Evolutionary conservation across 352 stramenopile species (phyloP).

Genomic region (Phytopythium aichiense): DNA sequence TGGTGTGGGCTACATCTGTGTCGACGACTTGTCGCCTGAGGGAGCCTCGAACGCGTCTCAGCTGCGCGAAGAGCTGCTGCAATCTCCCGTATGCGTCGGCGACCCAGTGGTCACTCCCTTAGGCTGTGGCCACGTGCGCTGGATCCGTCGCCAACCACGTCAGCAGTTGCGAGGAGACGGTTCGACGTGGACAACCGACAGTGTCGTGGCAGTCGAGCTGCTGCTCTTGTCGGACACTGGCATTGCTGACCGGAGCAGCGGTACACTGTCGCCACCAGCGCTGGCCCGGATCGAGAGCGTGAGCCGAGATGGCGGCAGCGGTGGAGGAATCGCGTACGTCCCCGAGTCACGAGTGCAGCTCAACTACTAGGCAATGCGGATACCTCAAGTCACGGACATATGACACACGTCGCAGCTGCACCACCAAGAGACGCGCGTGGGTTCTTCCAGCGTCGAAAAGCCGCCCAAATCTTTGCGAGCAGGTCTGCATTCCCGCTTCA

Average conservation of each 20-base stretch:
- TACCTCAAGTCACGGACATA: background rate
- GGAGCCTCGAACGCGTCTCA: slow-evolving; percentile 29
- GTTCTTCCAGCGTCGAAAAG: background rate
- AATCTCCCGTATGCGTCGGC: slow-evolving; percentile 26
- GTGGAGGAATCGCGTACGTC: slow-evolving; percentile 6
- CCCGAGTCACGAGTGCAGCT: slow-evolving; percentile 5
- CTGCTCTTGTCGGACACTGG: slow-evolving; percentile 3
- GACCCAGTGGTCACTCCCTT: slow-evolving; percentile 75
- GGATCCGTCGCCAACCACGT: slow-evolving; percentile 11
- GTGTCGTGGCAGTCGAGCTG: slow-evolving; percentile 4
- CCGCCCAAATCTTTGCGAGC: background rate
- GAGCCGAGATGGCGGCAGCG: background rate
- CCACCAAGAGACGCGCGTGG: background rate
- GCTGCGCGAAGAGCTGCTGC: slow-evolving; percentile 19
- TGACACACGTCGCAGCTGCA: background rate
- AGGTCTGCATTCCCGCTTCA: background rate
- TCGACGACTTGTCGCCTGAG: slow-evolving; percentile 40
- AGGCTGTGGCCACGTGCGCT: slow-evolving; percentile 43
- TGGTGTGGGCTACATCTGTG: slow-evolving; percentile 51
- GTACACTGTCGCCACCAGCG: background rate
- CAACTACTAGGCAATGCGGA: slow-evolving; percentile 1
- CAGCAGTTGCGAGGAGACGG: background rate
- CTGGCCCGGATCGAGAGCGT: background rate
- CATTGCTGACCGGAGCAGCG: background rate
- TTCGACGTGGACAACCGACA: background rate